phyloP scores from a whole-genome alignment of 805 yeast genomes.

The Barnettozyma wickerhamii region DNA sequence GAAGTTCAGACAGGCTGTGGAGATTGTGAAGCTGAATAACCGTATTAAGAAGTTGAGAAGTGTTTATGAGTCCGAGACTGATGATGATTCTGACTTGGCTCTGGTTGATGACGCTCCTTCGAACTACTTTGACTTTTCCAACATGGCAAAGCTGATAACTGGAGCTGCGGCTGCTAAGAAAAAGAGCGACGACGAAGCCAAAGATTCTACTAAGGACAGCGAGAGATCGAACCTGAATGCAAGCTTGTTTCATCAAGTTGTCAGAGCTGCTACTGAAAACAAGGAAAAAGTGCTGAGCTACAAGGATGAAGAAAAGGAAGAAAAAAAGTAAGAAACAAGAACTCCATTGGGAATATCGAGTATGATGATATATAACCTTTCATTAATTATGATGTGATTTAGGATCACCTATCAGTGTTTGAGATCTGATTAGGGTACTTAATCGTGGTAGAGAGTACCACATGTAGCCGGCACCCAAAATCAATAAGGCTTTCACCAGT shows the following conservation, averaged over 20 bases:
- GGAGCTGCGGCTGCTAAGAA: neutral
- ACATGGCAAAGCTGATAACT: neutral
- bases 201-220: neutral
- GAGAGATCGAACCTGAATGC: constrained; percentile 32
- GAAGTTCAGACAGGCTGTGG: constrained; percentile 82
- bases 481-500: no score
- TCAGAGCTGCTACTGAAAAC: constrained; percentile 59
- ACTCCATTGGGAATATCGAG: no score
- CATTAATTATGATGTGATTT: no score
- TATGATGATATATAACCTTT: no score
- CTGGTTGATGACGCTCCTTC: constrained; percentile 22
- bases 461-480: no score
- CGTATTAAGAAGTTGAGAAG: constrained; percentile 67
- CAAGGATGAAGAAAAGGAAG: neutral
- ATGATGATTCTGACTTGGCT: constrained; percentile 24
- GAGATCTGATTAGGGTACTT: no score
- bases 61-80: constrained; percentile 49
- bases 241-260: constrained; percentile 66
- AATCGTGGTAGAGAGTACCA: no score
- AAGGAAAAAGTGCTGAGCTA: constrained; percentile 21
- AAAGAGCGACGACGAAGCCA: neutral
- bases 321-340: neutral
- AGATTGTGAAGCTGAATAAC: constrained; percentile 76
- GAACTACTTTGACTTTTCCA: constrained; percentile 5
- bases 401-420: no score